These are phyloP conservation scores for Moesziomyces sp. DNA, from an alignment of 1,284 basidiomycete species.

Conservation along the genomic window DNA sequence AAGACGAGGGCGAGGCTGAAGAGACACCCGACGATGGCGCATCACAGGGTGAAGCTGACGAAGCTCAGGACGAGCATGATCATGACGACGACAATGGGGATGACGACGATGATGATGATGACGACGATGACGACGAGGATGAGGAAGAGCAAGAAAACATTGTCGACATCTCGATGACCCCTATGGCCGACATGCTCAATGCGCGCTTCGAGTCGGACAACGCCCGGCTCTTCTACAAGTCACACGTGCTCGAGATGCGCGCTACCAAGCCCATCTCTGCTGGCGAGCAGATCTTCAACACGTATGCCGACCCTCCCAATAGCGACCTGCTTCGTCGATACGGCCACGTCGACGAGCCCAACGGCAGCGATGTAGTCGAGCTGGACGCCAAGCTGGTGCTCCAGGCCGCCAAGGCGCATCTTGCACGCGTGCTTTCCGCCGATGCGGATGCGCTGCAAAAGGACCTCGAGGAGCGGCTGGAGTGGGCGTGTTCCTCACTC, in stretches of 20 bases:
- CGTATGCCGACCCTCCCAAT: constrained; percentile 93
- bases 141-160: constrained; percentile 66
- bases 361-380: constrained; percentile 88
- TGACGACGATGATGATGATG: constrained; percentile 39
- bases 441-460: constrained; percentile 17
- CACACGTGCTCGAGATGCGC: constrained; percentile 80
- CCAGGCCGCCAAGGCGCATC: constrained; percentile 55
- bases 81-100: constrained; percentile 9
- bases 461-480: constrained; percentile 42
- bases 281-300: constrained; percentile 92
- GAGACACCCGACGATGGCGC: constrained; percentile 10
- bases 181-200: constrained; percentile 87
- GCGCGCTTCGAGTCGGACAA: constrained; percentile 64
- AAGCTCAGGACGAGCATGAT: constrained; percentile 7
- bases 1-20: constrained; percentile 48
- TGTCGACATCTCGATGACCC: constrained; percentile 88
- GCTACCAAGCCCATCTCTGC: constrained; percentile 79
- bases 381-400: constrained; percentile 83
- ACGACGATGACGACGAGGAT: constrained; percentile 28
- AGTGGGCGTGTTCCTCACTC: constrained; percentile 56
- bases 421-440: constrained; percentile 7
- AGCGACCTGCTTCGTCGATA: constrained; percentile 92
- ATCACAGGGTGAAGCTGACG: constrained; percentile 25
- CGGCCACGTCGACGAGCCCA: constrained; percentile 90
- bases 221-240: constrained; percentile 83